Base-by-base conservation (phyloP, 2,329 filamentous ascomycete genomes). In the Bipolaris zeicola region DNA sequence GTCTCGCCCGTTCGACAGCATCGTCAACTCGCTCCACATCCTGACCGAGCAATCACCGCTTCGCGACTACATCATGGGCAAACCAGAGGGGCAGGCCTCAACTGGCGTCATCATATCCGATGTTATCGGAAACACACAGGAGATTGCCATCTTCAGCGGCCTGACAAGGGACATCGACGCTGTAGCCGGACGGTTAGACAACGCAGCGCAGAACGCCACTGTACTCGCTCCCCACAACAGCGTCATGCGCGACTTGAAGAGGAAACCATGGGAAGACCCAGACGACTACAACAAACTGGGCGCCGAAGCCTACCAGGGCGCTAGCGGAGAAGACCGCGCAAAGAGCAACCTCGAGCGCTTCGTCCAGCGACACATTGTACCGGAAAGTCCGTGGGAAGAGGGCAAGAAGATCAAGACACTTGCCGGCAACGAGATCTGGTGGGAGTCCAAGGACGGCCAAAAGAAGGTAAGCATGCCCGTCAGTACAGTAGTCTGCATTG, bases 161-260 rank as follows among this genome's bases (percentile, higher is more conserved):
- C 87, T 96, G 69, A 88, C 89, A 5, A 87, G 92, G 57, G 89
- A 94, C 70, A 86, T 93, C 67, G 84, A 87, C 44, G 78, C 82
- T n/a, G 82, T 93, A 18, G 84, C 86, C 8, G 78, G 80, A 20
- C 89, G 90, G 0, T 84, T 98, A 13, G 85, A 89, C 65, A 84
- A 91, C 71, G 76, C 82, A 0, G 71, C 79, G 0, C 77, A 83
- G 55, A 93, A 94, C 73, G 90, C 90, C 14, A 97, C 92, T 2
- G 87, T 98, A 22, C 85, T 98, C 2, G 94, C 93, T 5, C 95
- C 95, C 0, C 80, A 90, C 51, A 98, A 99, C 80, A 87, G 85
- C 16, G 92, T 88, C 3, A 86, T 99, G 69, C 89, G 90, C 63
- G 80, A 77, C 0, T 80, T 98, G 22, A 90, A 92, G 0, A 83